Conservation (phyloP, 805 yeast genomes). For the Pichia insulana region DNA sequence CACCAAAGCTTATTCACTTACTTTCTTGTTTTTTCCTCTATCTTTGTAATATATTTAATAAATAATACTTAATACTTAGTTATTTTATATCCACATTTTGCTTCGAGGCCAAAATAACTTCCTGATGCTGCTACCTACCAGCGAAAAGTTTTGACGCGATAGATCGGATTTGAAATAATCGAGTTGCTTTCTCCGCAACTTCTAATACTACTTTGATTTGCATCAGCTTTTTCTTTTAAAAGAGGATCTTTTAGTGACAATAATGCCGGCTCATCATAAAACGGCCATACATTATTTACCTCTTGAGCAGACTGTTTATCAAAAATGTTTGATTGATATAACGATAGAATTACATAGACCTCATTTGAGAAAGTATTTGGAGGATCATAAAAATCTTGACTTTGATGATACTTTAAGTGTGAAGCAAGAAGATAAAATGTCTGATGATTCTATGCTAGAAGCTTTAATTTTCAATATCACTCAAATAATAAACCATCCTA, state of each 20-base stretch:
- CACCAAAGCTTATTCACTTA: neutral
- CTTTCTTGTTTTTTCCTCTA: no score
- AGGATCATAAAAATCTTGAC: constrained; percentile 1
- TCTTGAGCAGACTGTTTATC: constrained; percentile 35
- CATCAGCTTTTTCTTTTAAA: no score
- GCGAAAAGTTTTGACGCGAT: no score
- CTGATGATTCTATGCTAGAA: constrained; percentile 30
- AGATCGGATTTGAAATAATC: no score
- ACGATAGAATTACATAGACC: constrained; percentile 34
- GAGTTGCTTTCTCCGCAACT: no score
- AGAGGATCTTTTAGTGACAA: no score
- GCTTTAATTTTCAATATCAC: constrained; percentile 38
- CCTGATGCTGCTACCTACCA: no score
- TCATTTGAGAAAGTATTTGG: constrained; percentile 13
- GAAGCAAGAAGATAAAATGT: constrained; percentile 10
- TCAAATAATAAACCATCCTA: constrained; percentile 56
- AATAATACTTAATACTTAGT: no score
- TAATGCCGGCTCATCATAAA: constrained; percentile 1
- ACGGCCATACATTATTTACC: constrained; percentile 30
- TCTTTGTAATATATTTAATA: no score
- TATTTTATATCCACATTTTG: no score
- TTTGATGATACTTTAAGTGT: neutral
- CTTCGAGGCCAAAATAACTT: no score
- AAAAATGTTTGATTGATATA: constrained; percentile 35
- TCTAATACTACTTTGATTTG: no score